Evolutionary conservation across 2,329 filamentous ascomycete genomes (phyloP), one percentile per base, ranked within the genome.

Genomic region (Calonectria pseudoturangicola): DNA sequence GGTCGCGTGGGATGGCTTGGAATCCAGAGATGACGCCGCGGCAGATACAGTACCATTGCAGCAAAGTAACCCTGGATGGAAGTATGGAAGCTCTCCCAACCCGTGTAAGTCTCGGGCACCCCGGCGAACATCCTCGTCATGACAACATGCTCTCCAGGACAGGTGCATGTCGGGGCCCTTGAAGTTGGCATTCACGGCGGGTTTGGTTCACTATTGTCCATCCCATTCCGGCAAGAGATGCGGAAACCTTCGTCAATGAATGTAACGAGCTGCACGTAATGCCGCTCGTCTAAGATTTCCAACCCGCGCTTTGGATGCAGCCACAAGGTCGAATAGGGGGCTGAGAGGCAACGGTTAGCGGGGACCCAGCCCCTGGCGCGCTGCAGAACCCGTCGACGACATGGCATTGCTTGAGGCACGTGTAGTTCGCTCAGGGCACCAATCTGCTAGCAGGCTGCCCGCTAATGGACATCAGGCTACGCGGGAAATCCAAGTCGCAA

Each of bases 271-370:
- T 41, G 54, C 54, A 25, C 25, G 36, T 33, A 60, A 60, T 60
- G 15, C 33, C 21, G 36, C n/a, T 36, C 54, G 27, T 21, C 6
- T 13, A 60, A 60, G n/a, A 36, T 33, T 41, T 39, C 30, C 30
- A 56, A 41, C 54, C 33, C 18, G 36, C 54, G 33, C 36, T 9
- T 27, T 58, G n/a, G n/a, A 36, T 27, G 54, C 36, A 16, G 54
- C 30, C 13, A 39, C 54, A 16, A 27, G 15, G 33, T 41, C 13
- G 39, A 71, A 71, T 67, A 71, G 69, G 68, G 68, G 69, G 18
- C 43, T 27, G 36, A 60, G 54, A 60, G 13, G 21, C 25, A 36
- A 51, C 16, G 28, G 69, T 30, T 65, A 16, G 47, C 25, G 60
- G 68, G 68, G 39, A 13, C 25, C 41, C 28, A 56, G 39, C 69